These are phyloP conservation scores for Komagataella populi DNA, from an alignment of 805 yeast species.

Conservation along the genomic window DNA sequence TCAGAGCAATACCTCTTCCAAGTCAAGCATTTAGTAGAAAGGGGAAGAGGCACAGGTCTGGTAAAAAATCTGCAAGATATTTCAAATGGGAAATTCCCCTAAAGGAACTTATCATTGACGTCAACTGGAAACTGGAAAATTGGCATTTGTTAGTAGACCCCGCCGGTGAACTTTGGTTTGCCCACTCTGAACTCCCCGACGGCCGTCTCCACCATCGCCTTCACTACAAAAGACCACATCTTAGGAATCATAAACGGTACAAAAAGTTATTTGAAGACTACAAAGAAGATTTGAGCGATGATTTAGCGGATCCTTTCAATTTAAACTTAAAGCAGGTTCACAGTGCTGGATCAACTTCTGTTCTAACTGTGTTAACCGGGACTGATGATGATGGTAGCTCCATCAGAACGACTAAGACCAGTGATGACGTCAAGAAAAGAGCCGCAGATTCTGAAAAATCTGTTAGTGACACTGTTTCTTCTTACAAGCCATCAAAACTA, in stretches of 20 bases:
- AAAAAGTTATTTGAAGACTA: background rate
- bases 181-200: conserved; percentile 7
- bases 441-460: background rate
- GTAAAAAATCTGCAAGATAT: background rate
- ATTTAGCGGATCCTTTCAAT: background rate
- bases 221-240: background rate
- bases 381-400: background rate
- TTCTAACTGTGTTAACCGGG: background rate
- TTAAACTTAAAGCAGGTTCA: background rate
- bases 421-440: background rate
- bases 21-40: conserved; percentile 43
- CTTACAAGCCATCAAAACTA: background rate
- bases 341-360: background rate
- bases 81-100: conserved; percentile 54
- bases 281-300: background rate
- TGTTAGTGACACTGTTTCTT: background rate
- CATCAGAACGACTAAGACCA: background rate
- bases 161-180: conserved; percentile 40
- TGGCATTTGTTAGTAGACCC: conserved; percentile 36
- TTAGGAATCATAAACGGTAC: background rate
- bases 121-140: conserved; percentile 41
- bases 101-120: conserved; percentile 42
- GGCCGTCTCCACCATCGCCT: background rate
- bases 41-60: conserved; percentile 22
- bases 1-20: conserved; percentile 44